A percentile compares a stretch with the other conserved stretches of the same genome.
These are phyloP conservation scores for Penicillium vulpinum DNA, from an alignment of 2,329 filamentous ascomycete species.

Conservation along the genomic window DNA sequence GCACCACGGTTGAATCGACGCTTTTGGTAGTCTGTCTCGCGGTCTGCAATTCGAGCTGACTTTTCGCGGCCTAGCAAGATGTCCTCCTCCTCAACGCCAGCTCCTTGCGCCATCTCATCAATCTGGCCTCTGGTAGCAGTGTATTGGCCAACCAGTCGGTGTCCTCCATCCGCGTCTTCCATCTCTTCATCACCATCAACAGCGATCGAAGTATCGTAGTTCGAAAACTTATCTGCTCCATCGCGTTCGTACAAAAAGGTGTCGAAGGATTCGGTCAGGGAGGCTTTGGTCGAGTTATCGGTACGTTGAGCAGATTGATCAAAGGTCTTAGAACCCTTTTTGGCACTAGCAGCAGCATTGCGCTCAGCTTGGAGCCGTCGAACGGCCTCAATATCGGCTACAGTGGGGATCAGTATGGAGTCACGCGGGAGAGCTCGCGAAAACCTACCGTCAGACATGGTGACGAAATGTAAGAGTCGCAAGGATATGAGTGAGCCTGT, in stretches of 20 bases:
- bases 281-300: conserved; percentile 85
- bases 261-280: conserved; percentile 82
- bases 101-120: conserved; percentile 85
- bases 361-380: conserved; percentile 89
- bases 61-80: conserved; percentile 82
- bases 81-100: conserved; percentile 88
- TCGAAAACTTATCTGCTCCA: conserved; percentile 76
- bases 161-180: conserved; percentile 71
- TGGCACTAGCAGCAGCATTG: conserved; percentile 69
- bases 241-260: conserved; percentile 81
- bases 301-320: conserved; percentile 77
- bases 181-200: conserved; percentile 75
- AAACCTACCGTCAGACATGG: conserved; percentile 48
- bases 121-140: conserved; percentile 90
- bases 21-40: conserved; percentile 97
- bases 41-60: conserved; percentile 84
- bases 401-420: conserved; percentile 25
- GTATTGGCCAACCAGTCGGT: conserved; percentile 88
- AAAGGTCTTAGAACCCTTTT: conserved; percentile 79
- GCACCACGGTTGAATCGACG: conserved; percentile 79
- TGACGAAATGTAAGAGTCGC: conserved; percentile 26
- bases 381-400: conserved; percentile 82
- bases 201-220: conserved; percentile 88
- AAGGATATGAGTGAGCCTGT: conserved; percentile 27
- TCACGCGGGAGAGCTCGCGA: conserved; percentile 13